Evolutionary conservation across 1,139 yeast species (phyloP).

Genomic region (Zygoascus meyerae): DNA sequence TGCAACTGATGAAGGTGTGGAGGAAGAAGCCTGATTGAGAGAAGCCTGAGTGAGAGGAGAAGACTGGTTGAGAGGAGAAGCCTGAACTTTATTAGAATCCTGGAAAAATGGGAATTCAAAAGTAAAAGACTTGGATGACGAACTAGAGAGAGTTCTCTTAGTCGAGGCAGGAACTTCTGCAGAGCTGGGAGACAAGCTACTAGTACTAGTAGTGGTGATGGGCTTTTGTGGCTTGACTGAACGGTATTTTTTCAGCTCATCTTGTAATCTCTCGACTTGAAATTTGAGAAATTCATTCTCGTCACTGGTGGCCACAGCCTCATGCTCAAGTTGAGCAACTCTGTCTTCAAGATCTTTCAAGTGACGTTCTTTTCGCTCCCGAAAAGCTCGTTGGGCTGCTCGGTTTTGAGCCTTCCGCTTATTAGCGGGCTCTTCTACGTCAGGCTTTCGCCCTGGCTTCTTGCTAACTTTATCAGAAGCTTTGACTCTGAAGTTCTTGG

Average conservation of each 20-base stretch:
- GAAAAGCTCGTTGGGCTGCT: conserved; percentile 94
- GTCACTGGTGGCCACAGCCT: conserved; percentile 54
- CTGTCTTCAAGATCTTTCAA: conserved; percentile 81
- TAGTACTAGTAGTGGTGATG: neutral
- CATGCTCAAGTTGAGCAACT: conserved; percentile 64
- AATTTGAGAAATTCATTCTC: conserved; percentile 70
- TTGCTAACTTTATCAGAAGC: conserved; percentile 6
- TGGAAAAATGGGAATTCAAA: conserved; percentile 41
- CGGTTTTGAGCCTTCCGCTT: conserved; percentile 95
- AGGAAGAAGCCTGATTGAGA: conserved; percentile 10
- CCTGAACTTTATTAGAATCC: conserved; percentile 7
- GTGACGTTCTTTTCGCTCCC: conserved; percentile 87
- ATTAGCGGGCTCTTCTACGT: conserved; percentile 70
- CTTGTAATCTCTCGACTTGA: conserved; percentile 70
- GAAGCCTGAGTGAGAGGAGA: neutral
- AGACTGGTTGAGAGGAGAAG: neutral
- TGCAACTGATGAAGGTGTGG: conserved; percentile 13
- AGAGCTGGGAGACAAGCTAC: conserved; percentile 1
- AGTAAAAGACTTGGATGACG: conserved; percentile 22
- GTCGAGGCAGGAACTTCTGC: neutral
- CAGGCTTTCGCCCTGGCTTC: conserved; percentile 67
- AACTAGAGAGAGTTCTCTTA: neutral
- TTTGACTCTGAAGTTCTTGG: neutral
- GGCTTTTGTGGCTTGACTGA: conserved; percentile 3
- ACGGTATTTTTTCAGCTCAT: conserved; percentile 57